Base-by-base conservation (phyloP, 768 basidiomycete species). In the Hemileccinum rubropunctum region DNA sequence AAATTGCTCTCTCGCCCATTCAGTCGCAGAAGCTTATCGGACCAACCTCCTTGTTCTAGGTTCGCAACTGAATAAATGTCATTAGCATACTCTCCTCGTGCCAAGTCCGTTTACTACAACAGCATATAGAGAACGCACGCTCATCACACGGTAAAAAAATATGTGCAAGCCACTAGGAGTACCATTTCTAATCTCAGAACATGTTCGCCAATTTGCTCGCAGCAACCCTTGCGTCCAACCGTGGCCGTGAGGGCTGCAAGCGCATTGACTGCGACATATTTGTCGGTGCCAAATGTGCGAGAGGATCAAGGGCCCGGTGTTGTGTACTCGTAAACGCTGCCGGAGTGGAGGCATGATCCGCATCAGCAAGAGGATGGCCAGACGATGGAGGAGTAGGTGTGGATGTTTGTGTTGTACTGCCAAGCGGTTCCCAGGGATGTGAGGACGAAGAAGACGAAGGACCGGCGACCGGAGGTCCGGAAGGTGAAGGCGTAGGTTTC, bases 141-240 rank as follows among this genome's bases (percentile, higher is more conserved):
- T n/a, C n/a, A n/a, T 35, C 39, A 41, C 28, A 60, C 39, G 15
- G 15, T 43, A 47, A 15, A 46, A 48, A 23, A 23, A 23, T 3
- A 23, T 23, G 3, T 23, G 6, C 23, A 35, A 40, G 18, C n/a
- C 42, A 45, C 36, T 3, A 13, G 33, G 38, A 32, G 15, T 14
- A 6, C n/a, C 38, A 27, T 47, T 39, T 48, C 30, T 39, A 15
- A n/a, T 42, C 30, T 63, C 71, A 91, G 64, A 91, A 89, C 85
- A 90, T 87, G 62, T 93, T 95, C 7, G 91, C 91, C 49, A 94
- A 76, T 66, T 93, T 94, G 64, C 89, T 89, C 17, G 90, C 91
- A 13, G 90, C 90, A 61, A 91, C 85, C 60, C 86, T 76, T 10
- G 92, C 85, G 65, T 97, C 94, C 59, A 95, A 67, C 60, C 86